Conservation (phyloP, 495 filamentous ascomycete genomes). For the Talaromyces wortmannii region DNA sequence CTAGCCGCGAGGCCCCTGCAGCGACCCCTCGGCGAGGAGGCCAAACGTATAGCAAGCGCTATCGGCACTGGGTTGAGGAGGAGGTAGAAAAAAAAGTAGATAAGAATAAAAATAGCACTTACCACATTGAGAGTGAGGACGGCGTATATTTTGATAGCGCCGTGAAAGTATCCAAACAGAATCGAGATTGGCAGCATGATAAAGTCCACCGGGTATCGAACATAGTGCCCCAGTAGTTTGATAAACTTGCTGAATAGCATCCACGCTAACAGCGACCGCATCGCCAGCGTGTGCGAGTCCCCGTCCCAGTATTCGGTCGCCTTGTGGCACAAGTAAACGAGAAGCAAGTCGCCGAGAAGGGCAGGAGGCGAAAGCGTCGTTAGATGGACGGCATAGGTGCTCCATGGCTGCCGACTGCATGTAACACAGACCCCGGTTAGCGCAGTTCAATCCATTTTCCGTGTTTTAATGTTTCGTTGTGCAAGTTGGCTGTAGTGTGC, state of each 20-base stretch:
- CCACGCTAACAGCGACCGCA: slow-evolving; percentile 46
- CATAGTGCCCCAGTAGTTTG: slow-evolving; percentile 69
- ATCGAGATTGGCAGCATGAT: slow-evolving; percentile 65
- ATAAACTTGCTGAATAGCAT: slow-evolving; percentile 71
- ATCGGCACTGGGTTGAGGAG: no score
- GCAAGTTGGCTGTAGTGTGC: not conserved
- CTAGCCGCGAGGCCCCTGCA: not conserved
- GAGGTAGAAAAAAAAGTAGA: slow-evolving; percentile 5
- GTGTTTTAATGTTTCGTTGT: not conserved
- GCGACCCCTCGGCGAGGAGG: slow-evolving; percentile 1
- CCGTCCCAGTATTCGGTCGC: slow-evolving; percentile 38
- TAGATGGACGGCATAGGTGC: slow-evolving; percentile 67
- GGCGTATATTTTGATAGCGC: slow-evolving; percentile 70
- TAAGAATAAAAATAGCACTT: slow-evolving; percentile 23
- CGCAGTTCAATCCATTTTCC: not conserved
- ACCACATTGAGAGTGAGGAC: slow-evolving; percentile 64
- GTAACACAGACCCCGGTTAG: slow-evolving; percentile 16
- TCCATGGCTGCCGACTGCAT: slow-evolving; percentile 63
- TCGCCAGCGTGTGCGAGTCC: slow-evolving; percentile 31
- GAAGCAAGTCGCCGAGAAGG: slow-evolving; percentile 53
- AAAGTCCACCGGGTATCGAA: slow-evolving; percentile 62
- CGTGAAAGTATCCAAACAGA: slow-evolving; percentile 72
- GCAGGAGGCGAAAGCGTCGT: slow-evolving; percentile 68
- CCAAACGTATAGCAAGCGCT: not conserved
- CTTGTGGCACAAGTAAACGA: slow-evolving; percentile 47